Conservation (phyloP, 441 rosid species). For the Syzygium malaccense region DNA sequence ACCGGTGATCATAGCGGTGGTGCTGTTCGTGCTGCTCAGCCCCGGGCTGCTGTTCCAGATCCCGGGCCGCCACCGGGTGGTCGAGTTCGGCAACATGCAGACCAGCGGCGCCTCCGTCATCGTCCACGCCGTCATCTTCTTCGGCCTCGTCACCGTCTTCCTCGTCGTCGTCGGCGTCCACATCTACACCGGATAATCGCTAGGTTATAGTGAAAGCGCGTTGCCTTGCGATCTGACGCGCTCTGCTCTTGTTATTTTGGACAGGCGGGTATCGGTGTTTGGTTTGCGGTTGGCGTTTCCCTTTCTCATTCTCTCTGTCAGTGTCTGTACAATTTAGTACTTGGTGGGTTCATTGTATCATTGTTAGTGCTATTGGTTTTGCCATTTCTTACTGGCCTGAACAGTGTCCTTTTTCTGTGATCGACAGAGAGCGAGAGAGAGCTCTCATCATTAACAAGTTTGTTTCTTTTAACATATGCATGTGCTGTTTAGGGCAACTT, state of each 20-base stretch:
- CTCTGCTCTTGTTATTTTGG: background rate
- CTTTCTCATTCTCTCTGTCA: background rate
- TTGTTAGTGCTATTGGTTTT: background rate
- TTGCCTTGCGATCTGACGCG: background rate
- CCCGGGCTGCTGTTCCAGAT: constrained; percentile 53
- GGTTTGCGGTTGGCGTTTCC: background rate
- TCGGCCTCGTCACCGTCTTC: constrained; percentile 42
- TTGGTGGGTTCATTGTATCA: background rate
- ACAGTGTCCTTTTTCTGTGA: background rate
- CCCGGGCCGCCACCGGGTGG: constrained; percentile 32
- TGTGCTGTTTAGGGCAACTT: background rate
- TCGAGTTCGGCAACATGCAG: constrained; percentile 45
- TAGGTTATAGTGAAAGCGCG: background rate
- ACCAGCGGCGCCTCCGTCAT: constrained; percentile 54
- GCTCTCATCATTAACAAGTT: background rate
- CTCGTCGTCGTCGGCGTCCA: constrained; percentile 49
- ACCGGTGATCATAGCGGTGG: constrained; percentile 40
- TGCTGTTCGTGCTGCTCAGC: constrained; percentile 47
- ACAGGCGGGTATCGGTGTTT: background rate
- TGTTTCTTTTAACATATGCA: background rate
- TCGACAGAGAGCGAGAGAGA: background rate
- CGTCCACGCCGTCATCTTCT: constrained; percentile 60
- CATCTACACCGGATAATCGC: constrained; percentile 34
- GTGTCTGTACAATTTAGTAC: background rate
- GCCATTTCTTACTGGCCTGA: background rate